A percentile compares a stretch with the other conserved stretches of the same genome.
Conservation (phyloP, 805 yeast species). For the Pichia scutulata region DNA sequence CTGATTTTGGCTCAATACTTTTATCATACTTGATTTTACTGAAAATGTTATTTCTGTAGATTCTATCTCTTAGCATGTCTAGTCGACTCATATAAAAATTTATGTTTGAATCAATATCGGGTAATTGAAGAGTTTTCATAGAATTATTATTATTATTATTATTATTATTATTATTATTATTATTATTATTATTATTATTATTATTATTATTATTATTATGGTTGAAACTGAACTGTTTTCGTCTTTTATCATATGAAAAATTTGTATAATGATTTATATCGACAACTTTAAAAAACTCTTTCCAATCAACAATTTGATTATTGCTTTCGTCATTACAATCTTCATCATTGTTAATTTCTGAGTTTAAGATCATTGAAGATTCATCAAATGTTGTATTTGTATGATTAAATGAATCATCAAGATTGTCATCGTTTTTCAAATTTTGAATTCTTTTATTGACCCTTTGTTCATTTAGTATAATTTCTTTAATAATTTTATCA, state of each 20-base stretch:
- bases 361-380: not conserved
- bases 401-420: not conserved
- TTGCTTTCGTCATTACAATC: not conserved
- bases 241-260: constrained; percentile 50
- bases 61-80: constrained; percentile 57
- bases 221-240: constrained; percentile 50
- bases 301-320: constrained; percentile 45
- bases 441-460: not conserved
- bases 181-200: not conserved
- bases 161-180: not conserved
- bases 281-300: constrained; percentile 59
- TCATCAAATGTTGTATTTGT: constrained; percentile 1
- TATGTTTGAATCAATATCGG: not conserved
- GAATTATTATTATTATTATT: not conserved
- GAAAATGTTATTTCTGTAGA: constrained; percentile 56
- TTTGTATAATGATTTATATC: constrained; percentile 59
- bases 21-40: constrained; percentile 7
- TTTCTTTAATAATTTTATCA: constrained; percentile 54
- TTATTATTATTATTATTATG: not conserved
- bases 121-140: constrained; percentile 6
- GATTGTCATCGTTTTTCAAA: constrained; percentile 6
- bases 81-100: constrained; percentile 46
- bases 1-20: not conserved
- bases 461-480: constrained; percentile 12
- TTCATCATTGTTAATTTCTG: constrained; percentile 4